Percentiles rank a stretch among this genome's conserved stretches.
These are phyloP conservation scores for Scheffersomyces lignosus DNA, from an alignment of 805 yeast genomes.

Conservation along the genomic window DNA sequence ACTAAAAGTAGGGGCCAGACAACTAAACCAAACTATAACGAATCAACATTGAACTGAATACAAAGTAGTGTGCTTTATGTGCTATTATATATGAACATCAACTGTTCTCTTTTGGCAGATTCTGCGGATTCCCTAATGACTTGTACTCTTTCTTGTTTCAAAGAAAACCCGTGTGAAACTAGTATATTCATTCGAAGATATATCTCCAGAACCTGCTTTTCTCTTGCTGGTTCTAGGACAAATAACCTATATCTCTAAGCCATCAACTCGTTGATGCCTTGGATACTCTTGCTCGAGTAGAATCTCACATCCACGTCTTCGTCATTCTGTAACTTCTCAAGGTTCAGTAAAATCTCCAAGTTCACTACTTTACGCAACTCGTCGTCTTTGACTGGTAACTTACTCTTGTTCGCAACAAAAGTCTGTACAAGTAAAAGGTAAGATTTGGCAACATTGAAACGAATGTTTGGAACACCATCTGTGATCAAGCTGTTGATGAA, in stretches of 20 bases:
- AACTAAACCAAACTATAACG: too few relatives aligned
- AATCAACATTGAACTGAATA: too few relatives aligned
- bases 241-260: conserved; percentile 1
- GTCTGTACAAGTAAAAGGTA: conserved; percentile 61
- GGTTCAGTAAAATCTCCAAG: conserved; percentile 58
- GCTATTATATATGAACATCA: too few relatives aligned
- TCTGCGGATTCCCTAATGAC: too few relatives aligned
- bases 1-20: too few relatives aligned
- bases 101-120: too few relatives aligned
- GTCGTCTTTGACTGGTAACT: conserved; percentile 14
- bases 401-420: conserved; percentile 25
- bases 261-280: conserved; percentile 24
- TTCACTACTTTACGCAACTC: conserved; percentile 28
- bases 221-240: too few relatives aligned
- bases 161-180: too few relatives aligned
- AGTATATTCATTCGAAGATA: too few relatives aligned
- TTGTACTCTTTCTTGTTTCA: too few relatives aligned
- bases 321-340: conserved; percentile 67
- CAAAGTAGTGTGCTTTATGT: too few relatives aligned
- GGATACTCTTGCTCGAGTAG: conserved; percentile 69
- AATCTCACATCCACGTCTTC: conserved; percentile 86
- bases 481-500: conserved; percentile 68
- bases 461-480: conserved; percentile 91
- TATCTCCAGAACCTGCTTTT: too few relatives aligned
- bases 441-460: conserved; percentile 92